Conservation (phyloP, 1,284 basidiomycete species). For the Leccinum insigne region DNA sequence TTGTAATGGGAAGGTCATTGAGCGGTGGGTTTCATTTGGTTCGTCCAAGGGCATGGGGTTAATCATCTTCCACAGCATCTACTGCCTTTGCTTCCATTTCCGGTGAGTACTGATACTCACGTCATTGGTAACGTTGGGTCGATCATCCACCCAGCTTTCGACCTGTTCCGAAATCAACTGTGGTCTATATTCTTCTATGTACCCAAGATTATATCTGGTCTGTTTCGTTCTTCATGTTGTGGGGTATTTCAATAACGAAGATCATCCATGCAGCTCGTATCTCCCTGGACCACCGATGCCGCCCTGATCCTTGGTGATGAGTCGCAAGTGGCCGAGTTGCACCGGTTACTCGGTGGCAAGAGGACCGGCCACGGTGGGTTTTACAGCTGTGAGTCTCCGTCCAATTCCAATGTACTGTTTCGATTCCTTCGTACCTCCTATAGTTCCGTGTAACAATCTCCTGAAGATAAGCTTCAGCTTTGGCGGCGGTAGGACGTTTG, state of each 20-base stretch:
- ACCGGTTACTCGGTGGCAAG: too few relatives aligned
- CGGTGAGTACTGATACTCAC: background rate
- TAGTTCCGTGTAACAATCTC: too few relatives aligned
- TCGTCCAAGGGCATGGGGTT: background rate
- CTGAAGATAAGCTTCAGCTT: too few relatives aligned
- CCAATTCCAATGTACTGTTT: too few relatives aligned
- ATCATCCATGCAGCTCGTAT: background rate
- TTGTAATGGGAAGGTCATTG: background rate
- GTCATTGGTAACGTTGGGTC: too few relatives aligned
- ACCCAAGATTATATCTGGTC: constrained; percentile 1
- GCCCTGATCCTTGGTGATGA: too few relatives aligned
- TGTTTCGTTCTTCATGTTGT: background rate
- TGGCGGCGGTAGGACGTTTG: too few relatives aligned
- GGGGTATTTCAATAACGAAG: background rate
- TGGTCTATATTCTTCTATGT: constrained; percentile 1
- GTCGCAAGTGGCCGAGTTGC: too few relatives aligned
- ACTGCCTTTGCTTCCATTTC: constrained; percentile 2
- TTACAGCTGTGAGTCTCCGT: too few relatives aligned
- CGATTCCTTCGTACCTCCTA: too few relatives aligned
- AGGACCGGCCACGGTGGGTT: too few relatives aligned
- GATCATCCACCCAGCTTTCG: background rate
- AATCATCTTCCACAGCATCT: background rate
- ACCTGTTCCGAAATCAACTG: background rate
- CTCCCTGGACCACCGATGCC: background rate
- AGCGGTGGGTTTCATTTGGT: background rate